Conservation (phyloP, 441 rosid genomes). For the Erodium trifolium region DNA sequence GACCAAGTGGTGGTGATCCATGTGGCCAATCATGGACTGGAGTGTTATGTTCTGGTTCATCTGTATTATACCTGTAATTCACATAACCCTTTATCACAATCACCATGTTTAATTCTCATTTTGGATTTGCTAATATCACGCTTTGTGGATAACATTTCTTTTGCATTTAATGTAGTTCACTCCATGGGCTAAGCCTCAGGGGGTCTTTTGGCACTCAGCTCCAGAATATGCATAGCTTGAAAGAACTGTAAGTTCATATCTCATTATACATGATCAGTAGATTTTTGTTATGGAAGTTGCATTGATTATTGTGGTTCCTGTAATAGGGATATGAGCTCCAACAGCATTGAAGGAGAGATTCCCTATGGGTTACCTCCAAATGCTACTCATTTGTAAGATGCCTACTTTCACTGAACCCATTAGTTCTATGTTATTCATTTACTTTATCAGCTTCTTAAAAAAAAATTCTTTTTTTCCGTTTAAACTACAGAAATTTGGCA, state of each 20-base stretch:
- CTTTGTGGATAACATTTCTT: neutral
- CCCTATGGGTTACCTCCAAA: slow-evolving; percentile 72
- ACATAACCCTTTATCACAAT: slow-evolving; percentile 10
- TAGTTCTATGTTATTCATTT: slow-evolving; percentile 5
- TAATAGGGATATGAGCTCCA: slow-evolving; percentile 76
- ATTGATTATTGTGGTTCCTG: slow-evolving; percentile 10
- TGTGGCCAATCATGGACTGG: slow-evolving; percentile 11
- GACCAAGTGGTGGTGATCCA: slow-evolving; percentile 9
- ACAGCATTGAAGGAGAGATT: slow-evolving; percentile 61
- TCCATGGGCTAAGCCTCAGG: slow-evolving; percentile 51
- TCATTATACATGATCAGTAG: slow-evolving; percentile 3
- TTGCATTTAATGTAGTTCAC: slow-evolving; percentile 36
- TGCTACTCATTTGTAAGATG: slow-evolving; percentile 68
- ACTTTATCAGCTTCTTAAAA: slow-evolving; percentile 1
- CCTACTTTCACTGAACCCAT: slow-evolving; percentile 8
- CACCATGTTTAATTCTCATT: neutral
- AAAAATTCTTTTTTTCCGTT: slow-evolving; percentile 11
- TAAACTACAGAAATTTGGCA: slow-evolving; percentile 59
- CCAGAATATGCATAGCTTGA: slow-evolving; percentile 55
- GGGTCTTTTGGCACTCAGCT: slow-evolving; percentile 71
- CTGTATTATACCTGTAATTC: slow-evolving; percentile 38
- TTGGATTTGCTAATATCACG: neutral
- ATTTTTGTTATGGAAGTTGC: slow-evolving; percentile 14
- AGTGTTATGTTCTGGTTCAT: slow-evolving; percentile 9
- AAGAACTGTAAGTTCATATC: slow-evolving; percentile 51